Evolutionary conservation across 1,284 basidiomycete genomes (phyloP), one percentile per base, ranked within the genome.

Genomic region (Malassezia vespertilionis): DNA sequence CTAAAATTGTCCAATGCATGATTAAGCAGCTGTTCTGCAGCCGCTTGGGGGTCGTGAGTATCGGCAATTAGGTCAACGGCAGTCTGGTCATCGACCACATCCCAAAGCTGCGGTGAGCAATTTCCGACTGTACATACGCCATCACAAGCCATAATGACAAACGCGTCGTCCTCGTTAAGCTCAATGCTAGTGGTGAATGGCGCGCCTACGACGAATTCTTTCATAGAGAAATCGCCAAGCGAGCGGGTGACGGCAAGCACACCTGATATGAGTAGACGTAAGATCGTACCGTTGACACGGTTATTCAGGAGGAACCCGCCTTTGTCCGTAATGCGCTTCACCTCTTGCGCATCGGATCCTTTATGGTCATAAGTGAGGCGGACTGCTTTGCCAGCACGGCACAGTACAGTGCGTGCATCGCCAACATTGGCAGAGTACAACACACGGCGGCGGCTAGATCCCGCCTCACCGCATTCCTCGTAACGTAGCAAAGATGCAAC

Each of bases 281-380:
- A 15, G 14, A 0, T 35, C 54, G 42, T 37, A 55, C 77, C 90
- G 61, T 96, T 96, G 21, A 99, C 93, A 9, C 93, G 82, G 54
- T 91, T 90, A 67, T 93, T 93, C 84, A 97, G 84, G 18, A 99
- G 90, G 65, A 96, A 97, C 0, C 93, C 93, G 14, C 93, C 93
- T 0, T 93, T 91, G 65, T 96, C 91, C 38, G 80, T 89, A 71
- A 99, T 97, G 12, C 93, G 80, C 74, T 93, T 93, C 15, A 88
- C 89, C 73, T 99, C 93, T 69, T 91, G 87, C 61, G 83, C 83
- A 71, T 99, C 93, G 3, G 85, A 84, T 31, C 93, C 93, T 73
- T 99, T 99, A 76, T 99, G 93, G 68, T 97, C 93, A 71, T 99
- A 97, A 12, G 91, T 97, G 68, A 99, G 74, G 30, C 93, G 78